phyloP scores from a whole-genome alignment of 1,139 yeast species.

The Kluyveromyces marxianus region DNA sequence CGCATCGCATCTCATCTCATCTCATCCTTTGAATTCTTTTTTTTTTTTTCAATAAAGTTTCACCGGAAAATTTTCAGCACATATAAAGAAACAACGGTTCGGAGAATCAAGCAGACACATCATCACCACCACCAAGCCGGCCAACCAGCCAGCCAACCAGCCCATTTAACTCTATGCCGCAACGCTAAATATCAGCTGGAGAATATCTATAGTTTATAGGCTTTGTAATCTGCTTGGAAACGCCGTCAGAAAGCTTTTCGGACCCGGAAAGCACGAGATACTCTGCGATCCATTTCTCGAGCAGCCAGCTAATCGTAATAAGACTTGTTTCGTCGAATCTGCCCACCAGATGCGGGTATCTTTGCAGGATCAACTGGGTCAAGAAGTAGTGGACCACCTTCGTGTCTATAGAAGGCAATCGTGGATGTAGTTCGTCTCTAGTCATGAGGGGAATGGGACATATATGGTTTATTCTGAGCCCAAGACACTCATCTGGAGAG shows the following conservation, averaged over 20 bases:
- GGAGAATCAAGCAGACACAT: no score
- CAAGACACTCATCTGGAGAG: constrained; percentile 27
- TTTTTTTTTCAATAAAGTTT: background rate
- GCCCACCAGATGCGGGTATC: constrained; percentile 26
- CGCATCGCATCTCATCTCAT: background rate
- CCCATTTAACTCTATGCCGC: no score
- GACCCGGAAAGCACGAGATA: constrained; percentile 12
- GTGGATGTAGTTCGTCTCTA: constrained; percentile 23
- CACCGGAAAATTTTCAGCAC: constrained; percentile 1
- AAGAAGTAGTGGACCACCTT: constrained; percentile 28
- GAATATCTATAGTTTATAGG: constrained; percentile 21
- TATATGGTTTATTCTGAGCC: constrained; percentile 19
- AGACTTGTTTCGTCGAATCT: constrained; percentile 28
- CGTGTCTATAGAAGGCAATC: constrained; percentile 26
- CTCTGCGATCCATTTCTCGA: constrained; percentile 29
- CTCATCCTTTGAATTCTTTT: background rate
- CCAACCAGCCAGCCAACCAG: no score
- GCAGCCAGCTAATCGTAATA: constrained; percentile 23
- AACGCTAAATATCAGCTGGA: constrained; percentile 21
- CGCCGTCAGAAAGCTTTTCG: constrained; percentile 13
- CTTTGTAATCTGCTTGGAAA: constrained; percentile 20
- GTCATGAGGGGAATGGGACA: constrained; percentile 28
- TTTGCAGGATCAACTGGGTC: constrained; percentile 24
- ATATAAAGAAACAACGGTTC: background rate
- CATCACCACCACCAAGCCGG: no score